phyloP scores from a whole-genome alignment of 495 filamentous ascomycete species.

The Hypomontagnella monticulosa region DNA sequence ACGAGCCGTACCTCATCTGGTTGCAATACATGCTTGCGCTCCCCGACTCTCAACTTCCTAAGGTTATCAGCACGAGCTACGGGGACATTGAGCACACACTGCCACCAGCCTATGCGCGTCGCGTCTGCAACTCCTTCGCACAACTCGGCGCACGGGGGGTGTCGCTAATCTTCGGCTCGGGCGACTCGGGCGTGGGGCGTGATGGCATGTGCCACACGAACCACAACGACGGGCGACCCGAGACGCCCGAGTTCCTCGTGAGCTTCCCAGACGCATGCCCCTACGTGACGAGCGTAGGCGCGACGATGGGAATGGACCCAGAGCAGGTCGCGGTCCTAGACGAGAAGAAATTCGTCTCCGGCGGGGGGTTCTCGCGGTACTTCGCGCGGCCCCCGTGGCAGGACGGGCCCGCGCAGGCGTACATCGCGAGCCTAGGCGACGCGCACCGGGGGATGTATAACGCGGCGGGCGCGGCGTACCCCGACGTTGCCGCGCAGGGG shows the following conservation, averaged over 20 bases:
- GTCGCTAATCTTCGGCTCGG: neutral
- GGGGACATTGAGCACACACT: too few species aligned
- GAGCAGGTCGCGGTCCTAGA: constrained; percentile 56
- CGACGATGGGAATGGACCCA: constrained; percentile 62
- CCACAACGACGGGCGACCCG: neutral
- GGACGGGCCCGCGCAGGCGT: neutral
- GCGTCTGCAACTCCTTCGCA: neutral
- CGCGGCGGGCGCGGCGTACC: constrained; percentile 55
- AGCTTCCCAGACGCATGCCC: constrained; percentile 73
- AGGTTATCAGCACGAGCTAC: too few species aligned
- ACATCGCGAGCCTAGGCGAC: neutral
- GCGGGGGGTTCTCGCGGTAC: constrained; percentile 70
- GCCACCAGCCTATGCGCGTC: too few species aligned
- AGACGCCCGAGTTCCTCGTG: neutral
- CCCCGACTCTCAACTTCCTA: neutral
- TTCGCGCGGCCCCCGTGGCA: constrained; percentile 69
- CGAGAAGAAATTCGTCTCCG: constrained; percentile 59
- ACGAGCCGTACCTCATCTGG: neutral
- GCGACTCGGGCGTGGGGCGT: neutral
- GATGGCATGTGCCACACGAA: neutral
- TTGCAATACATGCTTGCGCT: neutral
- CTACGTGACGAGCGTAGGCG: constrained; percentile 74
- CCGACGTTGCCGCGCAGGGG: constrained; percentile 73
- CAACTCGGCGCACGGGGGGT: neutral
- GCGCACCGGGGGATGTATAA: neutral